Evolutionary conservation across 2,329 filamentous ascomycete species (phyloP), one percentile per base, ranked within the genome.

Genomic region (Arthroderma sp.): DNA sequence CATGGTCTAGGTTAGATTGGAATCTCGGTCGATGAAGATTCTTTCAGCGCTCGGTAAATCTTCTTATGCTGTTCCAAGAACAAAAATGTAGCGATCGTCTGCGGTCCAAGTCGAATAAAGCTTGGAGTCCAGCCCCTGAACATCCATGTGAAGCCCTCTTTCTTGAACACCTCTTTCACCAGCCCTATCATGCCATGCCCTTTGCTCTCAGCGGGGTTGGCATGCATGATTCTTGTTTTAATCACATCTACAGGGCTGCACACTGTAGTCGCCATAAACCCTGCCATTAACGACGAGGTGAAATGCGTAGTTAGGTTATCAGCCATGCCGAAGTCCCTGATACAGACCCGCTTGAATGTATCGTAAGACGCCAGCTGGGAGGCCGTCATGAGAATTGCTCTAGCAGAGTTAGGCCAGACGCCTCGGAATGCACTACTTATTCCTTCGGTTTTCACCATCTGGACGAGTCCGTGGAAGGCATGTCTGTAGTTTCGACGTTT

Each of bases 381-480:
- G 4, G 77, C 71, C 0, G 77, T 81, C 77, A 82, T 81, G 44
- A 81, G 68, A n/a, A 79, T 68, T 1, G 78, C 78, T 39, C 78
- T 67, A 11, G 72, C 70, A 30, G 72, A 74, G 57, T 81, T 82
- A 3, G 78, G 76, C 69, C 73, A 77, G 2, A 81, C 74, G 34
- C 78, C 91, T 45, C 88, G 77, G 70, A 94, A 94, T 56, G 93
- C 74, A 56, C 78, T 82, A 45, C 66, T 62, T 15, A 78, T 59
- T 3, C 91, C 91, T 66, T 98, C 91, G 53, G 86, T 79, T 45
- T 82, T 76, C n/a, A 81, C 75, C 85, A 96, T 94, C 52, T 86
- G 80, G 28, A 83, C 67, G 56, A 96, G 71, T 29, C 91, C 91
- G 60, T 96, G 82, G 40, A 95, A 63, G 3, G 88, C 91, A 63